Base-by-base conservation (phyloP, 345 rosid species). In the Dovyalis caffra region DNA sequence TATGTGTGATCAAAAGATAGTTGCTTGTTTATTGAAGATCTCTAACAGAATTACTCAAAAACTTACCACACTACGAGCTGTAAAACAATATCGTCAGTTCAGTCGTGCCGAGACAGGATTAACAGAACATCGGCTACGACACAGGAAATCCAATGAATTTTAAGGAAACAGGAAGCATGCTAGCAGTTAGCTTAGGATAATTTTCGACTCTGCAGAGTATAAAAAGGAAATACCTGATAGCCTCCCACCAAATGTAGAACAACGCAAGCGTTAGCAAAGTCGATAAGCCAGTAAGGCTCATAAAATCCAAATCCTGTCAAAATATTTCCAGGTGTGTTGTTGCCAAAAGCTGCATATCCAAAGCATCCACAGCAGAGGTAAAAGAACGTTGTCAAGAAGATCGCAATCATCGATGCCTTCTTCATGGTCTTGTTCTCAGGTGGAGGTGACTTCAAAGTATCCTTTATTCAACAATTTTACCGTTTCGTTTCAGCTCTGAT, bases 361-460 rank as follows among this genome's bases (percentile, higher is more conserved):
- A 73, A 73, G 58, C 76, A 66, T 21, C 69, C 76, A 47, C 70
- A 64, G 12, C 63, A 64, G 15, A 73, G 76, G 45, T 73, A 73
- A 51, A 73, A 73, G 21, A 73, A 73, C 12, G 76, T 64, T 45
- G 76, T 73, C 16, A 64, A 8, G 10, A 32, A 29, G 31, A 73
- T 21, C 5, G 70, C 61, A 18, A 47, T 47, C 32, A 57, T 64
- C 15, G 76, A 73, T 3, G 76, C 76, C 40, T 32, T 73, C 61
- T 73, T 73, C 76, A 73, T 73, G 53, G 76, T 73, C 47, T 73
- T 47, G 33, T 21, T 73, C 65, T 73, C 77, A 8, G 77, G 72
- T 66, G 77, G 77, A 51, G 72, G 72, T 25, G 77, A 74, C 45
- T 58, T 66, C 82, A 83, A 64, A 18, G 88, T 86, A 38, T 86